Evolutionary conservation across 2,329 filamentous ascomycete genomes (phyloP).

Genomic region (Sporothrix mexicana): DNA sequence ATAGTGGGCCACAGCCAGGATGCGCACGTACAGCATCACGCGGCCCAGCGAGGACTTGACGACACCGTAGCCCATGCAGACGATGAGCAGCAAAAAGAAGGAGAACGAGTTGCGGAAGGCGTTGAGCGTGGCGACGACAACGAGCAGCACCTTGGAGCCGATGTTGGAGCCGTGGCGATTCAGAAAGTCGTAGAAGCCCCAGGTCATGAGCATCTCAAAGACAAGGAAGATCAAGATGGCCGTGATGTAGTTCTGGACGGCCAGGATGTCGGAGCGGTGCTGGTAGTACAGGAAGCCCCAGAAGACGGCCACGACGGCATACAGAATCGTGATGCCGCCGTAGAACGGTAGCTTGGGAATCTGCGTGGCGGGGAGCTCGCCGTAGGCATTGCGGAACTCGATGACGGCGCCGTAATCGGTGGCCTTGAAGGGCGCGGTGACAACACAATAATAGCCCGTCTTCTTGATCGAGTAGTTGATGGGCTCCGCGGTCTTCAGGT

Average conservation of each 20-base stretch:
- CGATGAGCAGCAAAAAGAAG: conserved; percentile 95
- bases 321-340: conserved; percentile 89
- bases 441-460: conserved; percentile 95
- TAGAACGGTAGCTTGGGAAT: conserved; percentile 98
- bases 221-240: conserved; percentile 94
- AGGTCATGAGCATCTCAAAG: conserved; percentile 96
- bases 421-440: conserved; percentile 72
- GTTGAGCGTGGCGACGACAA: conserved; percentile 90
- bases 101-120: conserved; percentile 96
- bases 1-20: conserved; percentile 90
- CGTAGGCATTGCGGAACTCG: conserved; percentile 94
- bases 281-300: conserved; percentile 97
- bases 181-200: conserved; percentile 97
- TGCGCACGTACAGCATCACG: conserved; percentile 92
- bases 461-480: conserved; percentile 85
- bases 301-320: conserved; percentile 83
- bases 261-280: conserved; percentile 90
- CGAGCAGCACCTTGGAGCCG: conserved; percentile 82
- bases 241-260: conserved; percentile 98
- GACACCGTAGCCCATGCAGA: conserved; percentile 99
- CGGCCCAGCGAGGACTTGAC: conserved; percentile 91
- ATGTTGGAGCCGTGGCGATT: conserved; percentile 87
- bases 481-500: conserved; percentile 74
- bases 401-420: conserved; percentile 79
- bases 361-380: conserved; percentile 91